Percentiles rank a stretch among this genome's conserved stretches.
phyloP scores from a whole-genome alignment of 2,329 filamentous ascomycete species.

The Exophiala mesophila region DNA sequence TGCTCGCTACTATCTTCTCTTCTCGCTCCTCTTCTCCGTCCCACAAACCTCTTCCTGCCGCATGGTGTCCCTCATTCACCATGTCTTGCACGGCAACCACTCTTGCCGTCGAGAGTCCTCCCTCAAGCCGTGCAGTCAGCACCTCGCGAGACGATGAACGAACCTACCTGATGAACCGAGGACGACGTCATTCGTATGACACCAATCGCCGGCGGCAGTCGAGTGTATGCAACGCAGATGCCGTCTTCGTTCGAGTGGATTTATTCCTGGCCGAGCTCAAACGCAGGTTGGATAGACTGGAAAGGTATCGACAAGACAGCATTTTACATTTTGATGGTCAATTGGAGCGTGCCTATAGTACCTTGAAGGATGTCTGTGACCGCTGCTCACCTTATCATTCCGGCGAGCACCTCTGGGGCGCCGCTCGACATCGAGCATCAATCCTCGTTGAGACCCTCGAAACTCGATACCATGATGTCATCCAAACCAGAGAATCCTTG shows the following conservation, averaged over 20 bases:
- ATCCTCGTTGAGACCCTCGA: slow-evolving; percentile 93
- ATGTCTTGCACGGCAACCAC: slow-evolving; percentile 21
- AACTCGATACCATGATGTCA: slow-evolving; percentile 75
- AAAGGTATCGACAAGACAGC: slow-evolving; percentile 78
- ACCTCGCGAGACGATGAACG: slow-evolving; percentile 14
- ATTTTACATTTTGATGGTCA: slow-evolving; percentile 76
- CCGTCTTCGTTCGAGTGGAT: slow-evolving; percentile 44
- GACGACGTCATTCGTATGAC: slow-evolving; percentile 44
- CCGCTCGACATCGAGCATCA: slow-evolving; percentile 74
- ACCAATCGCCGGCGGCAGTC: slow-evolving; percentile 36
- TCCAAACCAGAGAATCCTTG: slow-evolving; percentile 77
- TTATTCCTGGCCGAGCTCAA: slow-evolving; percentile 71
- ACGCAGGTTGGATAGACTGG: slow-evolving; percentile 78
- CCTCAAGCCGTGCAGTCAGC: slow-evolving; percentile 14
- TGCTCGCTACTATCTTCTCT: too few relatives aligned
- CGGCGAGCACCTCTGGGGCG: slow-evolving; percentile 75
- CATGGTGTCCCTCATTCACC: slow-evolving; percentile 7
- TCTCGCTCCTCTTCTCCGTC: not conserved
- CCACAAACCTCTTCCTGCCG: slow-evolving; percentile 6
- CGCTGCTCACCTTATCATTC: slow-evolving; percentile 78
- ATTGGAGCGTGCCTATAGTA: slow-evolving; percentile 77
- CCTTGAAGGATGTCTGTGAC: slow-evolving; percentile 78
- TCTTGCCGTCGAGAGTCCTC: slow-evolving; percentile 13
- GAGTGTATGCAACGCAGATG: slow-evolving; percentile 42
- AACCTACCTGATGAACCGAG: slow-evolving; percentile 26